Base-by-base conservation (phyloP, 192 early-diverging fungal genomes). In the Gonapodya prolifera region DNA sequence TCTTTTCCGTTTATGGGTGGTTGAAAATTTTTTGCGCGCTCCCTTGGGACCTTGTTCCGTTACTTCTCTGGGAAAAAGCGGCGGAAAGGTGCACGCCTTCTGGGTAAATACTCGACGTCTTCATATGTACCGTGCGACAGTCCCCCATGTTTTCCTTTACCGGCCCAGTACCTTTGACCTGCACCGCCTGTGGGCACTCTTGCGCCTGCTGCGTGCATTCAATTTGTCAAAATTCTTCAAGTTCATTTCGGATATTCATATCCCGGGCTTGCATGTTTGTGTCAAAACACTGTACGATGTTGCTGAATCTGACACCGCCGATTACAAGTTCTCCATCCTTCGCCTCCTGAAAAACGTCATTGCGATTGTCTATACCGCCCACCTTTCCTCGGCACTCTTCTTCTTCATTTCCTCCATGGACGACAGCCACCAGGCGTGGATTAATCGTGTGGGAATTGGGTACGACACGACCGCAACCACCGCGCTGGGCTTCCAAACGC, bases 331-430 rank as follows among this genome's bases (percentile, higher is more conserved):
- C 45, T 61, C 79, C 0, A 75, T 79, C 45, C 1, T 69, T 35
- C 79, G 79, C 2, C 76, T 80, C 18, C 17, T 80, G 23, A 80
- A 80, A 33, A 80, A 61, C 75, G 69, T 77, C 33, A 8, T 77
- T 23, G 34, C 69, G 8, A 8, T 80, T 31, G 2, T 79, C 34
- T 30, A 31, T 16, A 2, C 33, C 34, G 76, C 23, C 29, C 79
- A 80, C 45, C n/a, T 77, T 28, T 30, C n/a, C 30, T 75, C 79
- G 61, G 76, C 75, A 75, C 35, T 77, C 2, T 80, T 80, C 69
- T 80, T 78, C 34, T 17, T 80, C 35, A 30, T 80, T 13, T 79
- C 30, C 16, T 2, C 45, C 34, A 33, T 31, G 30, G 75, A 75
- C n/a, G 69, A 34, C 30, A 17, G 35, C 29, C 32, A 30, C 13